phyloP scores from a whole-genome alignment of 192 early-diverging fungal genomes.

The Coemansia sp. region DNA sequence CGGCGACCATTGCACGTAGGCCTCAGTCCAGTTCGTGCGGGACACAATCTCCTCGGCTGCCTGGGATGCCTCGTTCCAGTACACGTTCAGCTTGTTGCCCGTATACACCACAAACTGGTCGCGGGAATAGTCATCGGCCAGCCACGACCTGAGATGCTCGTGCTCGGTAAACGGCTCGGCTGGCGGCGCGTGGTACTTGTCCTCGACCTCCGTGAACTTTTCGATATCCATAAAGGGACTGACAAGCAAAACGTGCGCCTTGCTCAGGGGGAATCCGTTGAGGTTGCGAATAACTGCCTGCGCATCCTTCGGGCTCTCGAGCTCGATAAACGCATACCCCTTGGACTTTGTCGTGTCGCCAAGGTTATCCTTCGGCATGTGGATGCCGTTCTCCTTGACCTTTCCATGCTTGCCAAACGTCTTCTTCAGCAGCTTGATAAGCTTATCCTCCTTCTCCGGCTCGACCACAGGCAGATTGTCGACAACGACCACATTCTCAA shows the following conservation, averaged over 20 bases:
- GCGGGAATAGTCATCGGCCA: conserved; percentile 76
- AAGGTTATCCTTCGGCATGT: conserved; percentile 81
- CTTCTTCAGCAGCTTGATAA: conserved; percentile 70
- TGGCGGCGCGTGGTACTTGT: conserved; percentile 72
- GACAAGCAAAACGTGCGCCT: conserved; percentile 74
- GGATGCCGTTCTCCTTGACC: conserved; percentile 79
- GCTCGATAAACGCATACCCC: conserved; percentile 94
- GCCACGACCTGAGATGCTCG: conserved; percentile 89
- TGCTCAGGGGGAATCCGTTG: conserved; percentile 80
- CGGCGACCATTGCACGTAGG: conserved; percentile 93
- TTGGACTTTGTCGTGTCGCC: conserved; percentile 73
- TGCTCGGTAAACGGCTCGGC: conserved; percentile 56
- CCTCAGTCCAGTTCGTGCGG: conserved; percentile 88
- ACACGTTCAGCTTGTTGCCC: conserved; percentile 80
- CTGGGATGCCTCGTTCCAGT: conserved; percentile 89
- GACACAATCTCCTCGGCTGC: conserved; percentile 63
- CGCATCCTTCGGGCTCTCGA: conserved; percentile 83
- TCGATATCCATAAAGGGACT: conserved; percentile 94
- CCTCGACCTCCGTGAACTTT: conserved; percentile 69
- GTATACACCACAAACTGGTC: conserved; percentile 92
- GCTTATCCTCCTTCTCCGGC: conserved; percentile 79
- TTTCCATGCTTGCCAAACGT: conserved; percentile 74
- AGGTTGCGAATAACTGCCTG: conserved; percentile 68
- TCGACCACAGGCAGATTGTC: conserved; percentile 91
- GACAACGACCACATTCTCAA: conserved; percentile 84